These are phyloP conservation scores for Lomentospora prolificans DNA, from an alignment of 2,329 filamentous ascomycete genomes.

Conservation along the genomic window DNA sequence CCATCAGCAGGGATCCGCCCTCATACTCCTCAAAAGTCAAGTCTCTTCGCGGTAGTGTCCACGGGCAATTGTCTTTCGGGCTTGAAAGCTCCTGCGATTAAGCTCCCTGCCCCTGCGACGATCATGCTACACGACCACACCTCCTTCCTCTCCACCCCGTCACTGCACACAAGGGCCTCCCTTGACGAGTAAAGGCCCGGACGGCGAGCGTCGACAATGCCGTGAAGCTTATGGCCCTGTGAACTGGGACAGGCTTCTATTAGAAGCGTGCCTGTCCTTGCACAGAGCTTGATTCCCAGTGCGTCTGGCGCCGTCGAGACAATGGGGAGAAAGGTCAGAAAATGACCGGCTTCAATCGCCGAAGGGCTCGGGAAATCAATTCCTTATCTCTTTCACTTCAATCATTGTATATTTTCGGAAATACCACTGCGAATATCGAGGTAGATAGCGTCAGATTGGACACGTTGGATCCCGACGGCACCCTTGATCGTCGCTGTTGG, in stretches of 20 bases:
- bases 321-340: not conserved
- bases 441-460: too few species aligned
- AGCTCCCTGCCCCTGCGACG: constrained; percentile 5
- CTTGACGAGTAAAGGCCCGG: not conserved
- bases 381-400: too few species aligned
- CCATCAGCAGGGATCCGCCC: not conserved
- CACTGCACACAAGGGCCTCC: not conserved
- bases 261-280: not conserved
- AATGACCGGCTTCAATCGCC: not conserved
- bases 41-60: not conserved
- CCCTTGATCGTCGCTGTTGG: not conserved
- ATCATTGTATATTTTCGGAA: too few species aligned
- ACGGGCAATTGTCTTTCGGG: not conserved
- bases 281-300: not conserved
- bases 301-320: not conserved
- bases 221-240: not conserved
- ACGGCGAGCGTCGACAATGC: not conserved
- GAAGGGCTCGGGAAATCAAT: not conserved
- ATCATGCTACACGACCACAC: not conserved
- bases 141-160: not conserved
- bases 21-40: not conserved
- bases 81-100: not conserved
- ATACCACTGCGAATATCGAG: too few species aligned
- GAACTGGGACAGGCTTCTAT: not conserved
- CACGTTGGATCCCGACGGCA: too few species aligned